Evolutionary conservation across 805 yeast species (phyloP), one percentile per base, ranked within the genome.

Genomic region (Lachancea mirantina): DNA sequence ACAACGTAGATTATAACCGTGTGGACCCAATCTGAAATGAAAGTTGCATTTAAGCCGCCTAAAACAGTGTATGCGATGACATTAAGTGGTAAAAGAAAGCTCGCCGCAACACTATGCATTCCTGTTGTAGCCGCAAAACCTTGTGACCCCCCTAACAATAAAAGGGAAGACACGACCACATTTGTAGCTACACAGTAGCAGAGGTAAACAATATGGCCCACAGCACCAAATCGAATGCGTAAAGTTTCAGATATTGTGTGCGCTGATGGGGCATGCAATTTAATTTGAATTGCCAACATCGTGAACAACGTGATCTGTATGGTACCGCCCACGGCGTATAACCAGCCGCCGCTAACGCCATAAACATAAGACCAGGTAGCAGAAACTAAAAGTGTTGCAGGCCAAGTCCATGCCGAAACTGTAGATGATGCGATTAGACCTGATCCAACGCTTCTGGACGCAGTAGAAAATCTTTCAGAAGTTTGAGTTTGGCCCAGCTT

Each of bases 21-120:
- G 46, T 69, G 74, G 29, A 65, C 60, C 65, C 69, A 70, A 42
- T 70, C 76, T 4, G 75, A 65, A 22, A 70, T 50, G 40, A 70
- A 69, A 3, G 76, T 70, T 6, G 74, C 68, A 37, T 65, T 68
- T 22, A 71, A 50, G 7, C 76, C 76, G 28, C 76, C 76, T 22
- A 65, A 56, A 6, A 65, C 56, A 0, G 76, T 71, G 44, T 70
- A 71, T 18, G 67, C 47, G 36, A 65, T 50, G 13, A 71, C 75
- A 25, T 71, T 69, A 11, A 67, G 40, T 4, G 74, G 73, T 3
- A 68, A 45, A 14, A 70, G 46, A 41, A 68, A 60, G 24, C 62
- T 57, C 3, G 70, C 67, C 9, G 74, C 74, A 19, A 62, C 64
- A 23, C 59, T 55, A 37, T 64, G 58, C 59, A 68, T 64, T 5